Conservation (phyloP, 495 filamentous ascomycete species). For the Trichoderma gamsii region DNA sequence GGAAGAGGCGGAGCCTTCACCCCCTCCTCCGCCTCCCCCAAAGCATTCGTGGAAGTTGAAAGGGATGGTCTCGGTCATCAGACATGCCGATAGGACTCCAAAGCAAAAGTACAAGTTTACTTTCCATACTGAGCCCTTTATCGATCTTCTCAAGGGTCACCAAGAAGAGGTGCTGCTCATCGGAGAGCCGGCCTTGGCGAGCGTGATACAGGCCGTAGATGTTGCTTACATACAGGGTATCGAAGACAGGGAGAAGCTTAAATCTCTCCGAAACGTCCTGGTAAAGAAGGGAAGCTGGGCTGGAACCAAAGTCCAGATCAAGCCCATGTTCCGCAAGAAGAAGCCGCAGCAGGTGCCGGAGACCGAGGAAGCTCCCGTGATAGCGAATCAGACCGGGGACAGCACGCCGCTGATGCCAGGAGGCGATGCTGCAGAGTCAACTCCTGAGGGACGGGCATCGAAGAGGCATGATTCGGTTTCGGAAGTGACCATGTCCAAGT, state of each 20-base stretch:
- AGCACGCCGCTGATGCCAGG: neutral
- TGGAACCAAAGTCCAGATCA: slow-evolving; percentile 97
- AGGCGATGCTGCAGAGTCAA: slow-evolving; percentile 14
- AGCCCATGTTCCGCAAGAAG: slow-evolving; percentile 91
- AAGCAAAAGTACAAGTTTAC: slow-evolving; percentile 99
- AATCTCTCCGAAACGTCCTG: slow-evolving; percentile 72
- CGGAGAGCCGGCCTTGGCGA: slow-evolving; percentile 81
- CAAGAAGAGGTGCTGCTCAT: slow-evolving; percentile 94
- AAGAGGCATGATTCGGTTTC: slow-evolving; percentile 75
- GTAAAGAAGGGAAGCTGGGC: slow-evolving; percentile 88
- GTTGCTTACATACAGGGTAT: slow-evolving; percentile 66
- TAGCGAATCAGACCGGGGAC: neutral
- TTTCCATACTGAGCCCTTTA: slow-evolving; percentile 93
- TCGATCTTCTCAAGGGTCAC: slow-evolving; percentile 87
- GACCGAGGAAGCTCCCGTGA: slow-evolving; percentile 38
- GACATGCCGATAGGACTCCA: slow-evolving; percentile 93
- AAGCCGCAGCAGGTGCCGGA: slow-evolving; percentile 46
- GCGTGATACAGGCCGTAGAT: slow-evolving; percentile 79
- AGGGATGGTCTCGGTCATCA: slow-evolving; percentile 93
- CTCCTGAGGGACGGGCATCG: slow-evolving; percentile 32
- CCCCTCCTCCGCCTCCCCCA: slow-evolving; percentile 70
- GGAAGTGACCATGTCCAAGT: slow-evolving; percentile 79
- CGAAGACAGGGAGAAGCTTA: slow-evolving; percentile 84
- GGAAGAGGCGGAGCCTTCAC: slow-evolving; percentile 26
- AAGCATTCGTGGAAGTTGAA: slow-evolving; percentile 98